Conservation (phyloP, 768 basidiomycete genomes). For the Lentinula detonsa region DNA sequence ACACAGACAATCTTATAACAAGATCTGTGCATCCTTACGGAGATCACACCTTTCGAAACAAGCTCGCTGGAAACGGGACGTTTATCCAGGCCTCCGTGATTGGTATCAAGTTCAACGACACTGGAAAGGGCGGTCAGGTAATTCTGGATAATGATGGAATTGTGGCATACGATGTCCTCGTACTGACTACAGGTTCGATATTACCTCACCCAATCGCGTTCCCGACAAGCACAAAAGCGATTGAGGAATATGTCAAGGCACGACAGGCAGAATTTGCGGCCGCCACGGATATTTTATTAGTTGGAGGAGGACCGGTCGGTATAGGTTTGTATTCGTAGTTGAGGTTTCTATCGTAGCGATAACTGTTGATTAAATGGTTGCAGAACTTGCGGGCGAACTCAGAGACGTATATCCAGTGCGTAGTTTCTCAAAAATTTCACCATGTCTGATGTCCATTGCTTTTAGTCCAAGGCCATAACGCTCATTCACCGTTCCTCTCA, state of each 20-base stretch:
- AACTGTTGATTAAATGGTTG: neutral
- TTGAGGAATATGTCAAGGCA: conserved; percentile 15
- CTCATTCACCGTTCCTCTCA: conserved; percentile 36
- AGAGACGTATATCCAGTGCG: conserved; percentile 14
- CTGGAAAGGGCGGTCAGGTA: conserved; percentile 29
- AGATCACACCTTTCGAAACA: conserved; percentile 31
- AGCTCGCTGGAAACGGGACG: conserved; percentile 30
- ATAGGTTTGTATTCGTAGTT: conserved; percentile 26
- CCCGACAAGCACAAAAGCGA: conserved; percentile 25
- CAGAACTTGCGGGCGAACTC: conserved; percentile 21
- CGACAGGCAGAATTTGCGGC: conserved; percentile 28
- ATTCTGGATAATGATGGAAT: conserved; percentile 43
- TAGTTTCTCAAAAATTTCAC: too few relatives aligned
- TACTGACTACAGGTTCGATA: conserved; percentile 51
- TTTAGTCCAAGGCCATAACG: conserved; percentile 26
- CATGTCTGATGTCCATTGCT: neutral
- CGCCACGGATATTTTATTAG: conserved; percentile 41
- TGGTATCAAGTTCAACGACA: conserved; percentile 19
- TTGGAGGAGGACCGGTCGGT: conserved; percentile 53
- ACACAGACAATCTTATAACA: conserved; percentile 26
- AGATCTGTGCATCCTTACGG: conserved; percentile 28
- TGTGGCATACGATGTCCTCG: conserved; percentile 48
- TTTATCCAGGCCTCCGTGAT: conserved; percentile 35
- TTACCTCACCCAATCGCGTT: conserved; percentile 48
- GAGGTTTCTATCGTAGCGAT: neutral